These are phyloP conservation scores for Boletus subparvulus DNA, from an alignment of 768 basidiomycete species.

Conservation along the genomic window DNA sequence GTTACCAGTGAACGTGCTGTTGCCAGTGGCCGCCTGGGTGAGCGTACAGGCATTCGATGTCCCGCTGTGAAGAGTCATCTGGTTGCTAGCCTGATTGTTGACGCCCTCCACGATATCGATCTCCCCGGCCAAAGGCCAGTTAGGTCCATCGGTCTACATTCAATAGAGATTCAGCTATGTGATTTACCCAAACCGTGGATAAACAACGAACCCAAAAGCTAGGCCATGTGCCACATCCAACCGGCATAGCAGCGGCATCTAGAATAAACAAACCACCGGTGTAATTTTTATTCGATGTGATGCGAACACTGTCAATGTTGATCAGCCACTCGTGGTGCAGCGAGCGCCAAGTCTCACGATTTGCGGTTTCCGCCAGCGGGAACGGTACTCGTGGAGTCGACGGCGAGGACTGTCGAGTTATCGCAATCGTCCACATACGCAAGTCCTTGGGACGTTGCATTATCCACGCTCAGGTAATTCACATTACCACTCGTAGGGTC, in stretches of 20 bases:
- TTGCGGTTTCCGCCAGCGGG: constrained; percentile 52
- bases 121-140: constrained; percentile 58
- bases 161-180: background rate
- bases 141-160: constrained; percentile 43
- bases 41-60: constrained; percentile 38
- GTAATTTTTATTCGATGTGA: constrained; percentile 61
- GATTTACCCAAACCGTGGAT: background rate
- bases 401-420: constrained; percentile 57
- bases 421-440: constrained; percentile 58
- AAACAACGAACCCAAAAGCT: constrained; percentile 49
- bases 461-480: constrained; percentile 48
- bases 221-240: constrained; percentile 63
- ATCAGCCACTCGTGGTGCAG: background rate
- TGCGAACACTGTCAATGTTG: constrained; percentile 52
- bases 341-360: constrained; percentile 36
- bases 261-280: constrained; percentile 72
- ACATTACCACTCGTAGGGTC: constrained; percentile 78
- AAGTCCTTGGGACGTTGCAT: constrained; percentile 53
- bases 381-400: constrained; percentile 55
- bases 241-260: constrained; percentile 69
- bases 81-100: constrained; percentile 55
- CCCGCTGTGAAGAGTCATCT: constrained; percentile 64
- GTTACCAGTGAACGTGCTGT: constrained; percentile 20
- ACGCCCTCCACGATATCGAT: constrained; percentile 79
- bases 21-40: background rate